These are phyloP conservation scores for Mucor piriformis DNA, from an alignment of 371 early-diverging fungal species.

Conservation along the genomic window DNA sequence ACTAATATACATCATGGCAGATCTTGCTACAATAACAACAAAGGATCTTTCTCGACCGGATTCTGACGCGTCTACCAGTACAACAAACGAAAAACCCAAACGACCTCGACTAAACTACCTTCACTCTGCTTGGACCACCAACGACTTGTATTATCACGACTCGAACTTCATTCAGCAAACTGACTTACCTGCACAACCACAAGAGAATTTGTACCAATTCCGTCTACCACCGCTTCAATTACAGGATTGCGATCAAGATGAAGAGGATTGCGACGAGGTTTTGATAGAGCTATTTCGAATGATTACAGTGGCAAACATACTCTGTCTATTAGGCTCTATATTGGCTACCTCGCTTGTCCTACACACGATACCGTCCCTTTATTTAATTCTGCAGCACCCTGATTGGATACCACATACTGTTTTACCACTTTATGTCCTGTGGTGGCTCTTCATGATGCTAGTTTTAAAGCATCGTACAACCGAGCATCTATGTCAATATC, in stretches of 20 bases:
- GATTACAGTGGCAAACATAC: conserved; percentile 17
- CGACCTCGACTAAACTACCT: conserved; percentile 35
- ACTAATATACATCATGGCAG: background rate
- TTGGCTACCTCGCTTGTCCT: conserved; percentile 5
- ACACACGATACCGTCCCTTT: conserved; percentile 1
- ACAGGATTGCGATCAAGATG: conserved; percentile 4
- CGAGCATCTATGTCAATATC: conserved; percentile 12
- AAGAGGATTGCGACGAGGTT: conserved; percentile 17
- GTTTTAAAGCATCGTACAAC: conserved; percentile 9
- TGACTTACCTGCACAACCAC: background rate
- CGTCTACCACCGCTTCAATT: conserved; percentile 8
- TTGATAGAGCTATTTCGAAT: conserved; percentile 16
- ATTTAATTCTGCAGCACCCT: background rate
- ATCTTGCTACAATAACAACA: no score
- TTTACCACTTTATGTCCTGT: conserved; percentile 15
- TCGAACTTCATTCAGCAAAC: no score
- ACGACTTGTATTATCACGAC: conserved; percentile 8
- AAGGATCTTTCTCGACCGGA: no score
- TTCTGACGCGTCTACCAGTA: background rate
- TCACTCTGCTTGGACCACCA: conserved; percentile 38
- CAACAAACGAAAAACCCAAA: background rate
- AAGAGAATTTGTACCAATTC: background rate
- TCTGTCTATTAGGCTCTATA: conserved; percentile 10
- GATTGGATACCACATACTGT: conserved; percentile 18
- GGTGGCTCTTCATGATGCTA: conserved; percentile 23